Evolutionary conservation across 129 eudicot genomes (phyloP).

Genomic region (Saussurea involucrata): DNA sequence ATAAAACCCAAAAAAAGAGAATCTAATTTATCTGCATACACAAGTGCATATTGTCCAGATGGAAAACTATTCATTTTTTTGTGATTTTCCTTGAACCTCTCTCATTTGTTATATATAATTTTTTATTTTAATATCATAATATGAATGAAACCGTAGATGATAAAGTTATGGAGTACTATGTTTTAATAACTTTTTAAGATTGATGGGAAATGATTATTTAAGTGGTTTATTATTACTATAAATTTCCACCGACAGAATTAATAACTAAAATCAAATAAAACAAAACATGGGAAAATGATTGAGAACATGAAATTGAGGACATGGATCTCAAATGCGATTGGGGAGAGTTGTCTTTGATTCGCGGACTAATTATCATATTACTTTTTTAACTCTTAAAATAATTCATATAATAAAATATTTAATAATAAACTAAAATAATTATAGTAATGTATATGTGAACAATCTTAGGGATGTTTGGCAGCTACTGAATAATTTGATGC

Average conservation of each 20-base stretch:
- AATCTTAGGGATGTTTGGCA: too few relatives aligned
- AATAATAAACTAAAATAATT: background rate
- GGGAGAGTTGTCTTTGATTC: conserved; percentile 8
- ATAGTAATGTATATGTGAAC: background rate
- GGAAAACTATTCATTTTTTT: too few relatives aligned
- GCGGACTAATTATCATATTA: background rate
- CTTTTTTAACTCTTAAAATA: background rate
- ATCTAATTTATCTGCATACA: too few relatives aligned
- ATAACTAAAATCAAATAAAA: background rate
- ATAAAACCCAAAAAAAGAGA: too few relatives aligned
- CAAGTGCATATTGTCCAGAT: too few relatives aligned
- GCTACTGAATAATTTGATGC: too few relatives aligned
- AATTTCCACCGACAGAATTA: conserved; percentile 26
- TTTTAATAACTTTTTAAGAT: background rate
- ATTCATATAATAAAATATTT: too few relatives aligned
- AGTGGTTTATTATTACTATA: background rate
- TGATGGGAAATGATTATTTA: background rate
- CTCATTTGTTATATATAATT: background rate
- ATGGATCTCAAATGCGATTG: conserved; percentile 28
- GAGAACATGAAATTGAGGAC: conserved; percentile 35
- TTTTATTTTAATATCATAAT: background rate
- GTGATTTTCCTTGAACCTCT: too few relatives aligned
- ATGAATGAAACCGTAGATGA: background rate
- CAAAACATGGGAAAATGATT: conserved; percentile 22
- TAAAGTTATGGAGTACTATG: background rate